Base-by-base conservation (phyloP, 2,329 filamentous ascomycete species). In the Coniosporium tulheliwenetii region DNA sequence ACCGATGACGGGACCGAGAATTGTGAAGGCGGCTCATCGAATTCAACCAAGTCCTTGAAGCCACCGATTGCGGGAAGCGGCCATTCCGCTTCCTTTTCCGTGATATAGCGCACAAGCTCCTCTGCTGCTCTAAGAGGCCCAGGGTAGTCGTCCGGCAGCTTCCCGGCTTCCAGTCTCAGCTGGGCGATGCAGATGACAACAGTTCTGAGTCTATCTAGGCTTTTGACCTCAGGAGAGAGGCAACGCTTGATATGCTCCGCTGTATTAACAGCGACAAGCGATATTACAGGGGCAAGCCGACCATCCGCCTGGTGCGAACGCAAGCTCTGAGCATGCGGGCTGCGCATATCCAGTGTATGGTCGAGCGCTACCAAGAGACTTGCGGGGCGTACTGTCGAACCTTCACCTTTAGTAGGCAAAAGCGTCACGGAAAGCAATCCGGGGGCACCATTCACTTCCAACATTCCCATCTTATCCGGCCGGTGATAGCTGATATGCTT, bases 191-290 rank as follows among this genome's bases (percentile, higher is more conserved):
- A 57, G 13, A 54, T 56, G 2, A 66, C 39, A 2, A 64, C 52
- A 2, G 60, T 55, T 30, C 58, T 55, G 13, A 62, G 44, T 5
- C 53, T 53, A 5, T 53, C 47, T 5, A 43, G 39, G 10, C 49
- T 42, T 3, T 50, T 44, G 32, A 58, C 36, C 13, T 42, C 41
- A 10, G 47, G n/a, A 5, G 61, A 47, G 5, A 67, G 42, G 39
- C 60, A 65, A 8, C 54, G 54, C 41, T 66, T 58, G 38, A 67
- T 58, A 45, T 69, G 66, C 41, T 66, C 61, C 4, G 66, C 48
- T 0, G 63, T 56, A 32, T 54, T 50, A 1, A 63, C 60, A 29
- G 65, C 57, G 1, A 66, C 58, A 1, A 66, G 47, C 16, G 59
- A 56, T 8, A 66, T 45, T 2, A 65, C 39, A 5, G 57, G 58